A percentile compares a stretch with the other conserved stretches of the same genome.
These are phyloP conservation scores for Theileria orientalis DNA, from an alignment of 169 alveolate species.

Conservation along the genomic window DNA sequence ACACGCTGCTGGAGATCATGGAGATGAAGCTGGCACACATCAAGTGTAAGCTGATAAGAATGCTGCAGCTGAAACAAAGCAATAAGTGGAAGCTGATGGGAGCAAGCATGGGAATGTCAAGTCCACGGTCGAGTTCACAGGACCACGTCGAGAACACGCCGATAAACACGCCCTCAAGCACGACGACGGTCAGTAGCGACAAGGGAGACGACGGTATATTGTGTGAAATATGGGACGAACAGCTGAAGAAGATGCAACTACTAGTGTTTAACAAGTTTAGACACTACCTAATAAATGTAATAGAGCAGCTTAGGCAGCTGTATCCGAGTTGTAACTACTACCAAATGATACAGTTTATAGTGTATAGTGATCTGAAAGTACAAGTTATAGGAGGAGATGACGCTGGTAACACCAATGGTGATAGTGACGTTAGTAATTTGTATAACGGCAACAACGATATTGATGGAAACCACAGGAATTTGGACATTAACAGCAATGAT, in stretches of 20 bases:
- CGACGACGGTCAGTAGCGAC: not conserved
- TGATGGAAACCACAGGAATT: not conserved
- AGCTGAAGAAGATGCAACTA: slow-evolving; percentile 3
- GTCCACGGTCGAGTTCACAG: not conserved
- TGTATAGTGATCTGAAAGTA: not conserved
- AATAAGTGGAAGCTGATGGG: not conserved
- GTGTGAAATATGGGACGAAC: slow-evolving; percentile 16
- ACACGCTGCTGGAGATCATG: slow-evolving; percentile 14
- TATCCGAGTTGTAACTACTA: slow-evolving; percentile 7
- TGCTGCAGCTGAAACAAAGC: slow-evolving; percentile 11
- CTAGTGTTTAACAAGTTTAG: not conserved
- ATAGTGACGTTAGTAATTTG: not conserved
- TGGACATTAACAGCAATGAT: not conserved
- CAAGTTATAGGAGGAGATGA: not conserved
- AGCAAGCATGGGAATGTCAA: not conserved
- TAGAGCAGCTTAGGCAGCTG: slow-evolving; percentile 2
- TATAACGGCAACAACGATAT: not conserved
- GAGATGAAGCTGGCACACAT: slow-evolving; percentile 15
- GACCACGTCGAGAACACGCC: slow-evolving; percentile 3
- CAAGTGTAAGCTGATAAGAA: slow-evolving; percentile 2
- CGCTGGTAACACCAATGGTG: not conserved
- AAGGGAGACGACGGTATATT: not conserved
- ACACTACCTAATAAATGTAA: not conserved
- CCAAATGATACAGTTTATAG: not conserved
- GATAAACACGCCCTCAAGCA: not conserved